A percentile compares a stretch with the other conserved stretches of the same genome.
Evolutionary conservation across 495 filamentous ascomycete genomes (phyloP).

Genomic region (Annulohypoxylon nitens): DNA sequence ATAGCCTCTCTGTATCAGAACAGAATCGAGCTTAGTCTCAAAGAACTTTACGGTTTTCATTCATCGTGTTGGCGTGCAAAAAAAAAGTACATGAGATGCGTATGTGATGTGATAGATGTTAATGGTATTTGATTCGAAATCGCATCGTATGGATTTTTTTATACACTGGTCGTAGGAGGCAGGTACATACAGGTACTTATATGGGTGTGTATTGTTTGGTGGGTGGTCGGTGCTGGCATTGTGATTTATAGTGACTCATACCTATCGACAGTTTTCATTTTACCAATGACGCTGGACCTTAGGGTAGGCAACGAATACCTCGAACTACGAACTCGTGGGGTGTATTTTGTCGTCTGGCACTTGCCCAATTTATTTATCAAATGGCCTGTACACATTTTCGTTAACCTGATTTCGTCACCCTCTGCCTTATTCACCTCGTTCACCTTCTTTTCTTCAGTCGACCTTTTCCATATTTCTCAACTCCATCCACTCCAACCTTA

Average conservation of each 20-base stretch:
- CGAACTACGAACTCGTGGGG: neutral
- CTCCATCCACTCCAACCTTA: too few relatives aligned
- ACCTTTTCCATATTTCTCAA: too few relatives aligned
- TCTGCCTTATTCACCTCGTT: too few relatives aligned
- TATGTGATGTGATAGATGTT: neutral
- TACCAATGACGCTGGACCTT: neutral
- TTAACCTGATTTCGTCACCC: too few relatives aligned
- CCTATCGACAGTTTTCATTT: neutral
- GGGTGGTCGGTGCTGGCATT: neutral
- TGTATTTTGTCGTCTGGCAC: too few relatives aligned
- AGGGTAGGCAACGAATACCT: neutral
- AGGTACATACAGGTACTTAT: neutral
- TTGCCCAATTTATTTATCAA: too few relatives aligned
- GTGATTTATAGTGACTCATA: neutral
- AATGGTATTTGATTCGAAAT: neutral
- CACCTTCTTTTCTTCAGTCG: too few relatives aligned
- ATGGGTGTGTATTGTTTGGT: neutral
- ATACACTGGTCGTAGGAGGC: neutral
- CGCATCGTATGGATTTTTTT: neutral
- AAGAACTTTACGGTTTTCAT: slow-evolving; percentile 39
- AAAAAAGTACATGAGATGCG: neutral
- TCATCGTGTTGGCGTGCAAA: slow-evolving; percentile 21
- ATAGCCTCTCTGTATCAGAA: slow-evolving; percentile 50
- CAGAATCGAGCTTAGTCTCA: slow-evolving; percentile 37
- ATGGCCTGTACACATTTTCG: too few relatives aligned